phyloP scores from a whole-genome alignment of 2,329 filamentous ascomycete genomes.

The Cordyceps militaris region DNA sequence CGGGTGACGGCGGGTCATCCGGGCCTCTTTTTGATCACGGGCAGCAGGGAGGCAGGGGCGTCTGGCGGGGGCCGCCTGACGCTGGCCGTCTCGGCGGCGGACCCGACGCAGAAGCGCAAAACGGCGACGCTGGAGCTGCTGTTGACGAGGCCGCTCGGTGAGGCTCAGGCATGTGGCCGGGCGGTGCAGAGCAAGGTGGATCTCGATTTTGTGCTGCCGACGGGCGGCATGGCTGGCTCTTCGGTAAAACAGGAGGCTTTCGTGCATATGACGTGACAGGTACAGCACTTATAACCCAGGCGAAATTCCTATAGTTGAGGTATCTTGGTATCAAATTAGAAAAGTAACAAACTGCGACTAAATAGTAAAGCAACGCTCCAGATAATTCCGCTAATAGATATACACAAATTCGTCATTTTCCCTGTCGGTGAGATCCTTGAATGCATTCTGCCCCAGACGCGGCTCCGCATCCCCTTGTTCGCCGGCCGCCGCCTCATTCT shows the following conservation, averaged over 20 bases:
- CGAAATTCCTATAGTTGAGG: too few relatives aligned
- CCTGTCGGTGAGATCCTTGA: conserved; percentile 55
- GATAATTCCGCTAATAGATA: conserved; percentile 37
- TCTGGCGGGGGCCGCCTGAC: background rate
- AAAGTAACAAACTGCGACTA: background rate
- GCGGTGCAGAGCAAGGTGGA: conserved; percentile 1
- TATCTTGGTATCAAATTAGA: background rate
- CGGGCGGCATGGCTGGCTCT: conserved; percentile 17
- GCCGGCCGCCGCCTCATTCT: conserved; percentile 22
- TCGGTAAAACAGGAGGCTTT: conserved; percentile 13
- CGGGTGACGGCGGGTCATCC: conserved; percentile 16
- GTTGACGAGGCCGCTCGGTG: background rate
- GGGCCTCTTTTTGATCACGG: conserved; percentile 15
- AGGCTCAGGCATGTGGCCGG: background rate
- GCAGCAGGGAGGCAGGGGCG: background rate
- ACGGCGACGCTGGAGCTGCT: conserved; percentile 12
- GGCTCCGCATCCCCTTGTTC: conserved; percentile 16
- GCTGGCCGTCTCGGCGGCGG: conserved; percentile 15
- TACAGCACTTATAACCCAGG: too few relatives aligned
- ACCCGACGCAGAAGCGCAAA: conserved; percentile 18
- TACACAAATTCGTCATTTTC: conserved; percentile 64
- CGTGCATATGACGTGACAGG: background rate
- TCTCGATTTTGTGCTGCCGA: conserved; percentile 15
- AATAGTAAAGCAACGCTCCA: background rate
- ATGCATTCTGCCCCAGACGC: conserved; percentile 41